Base-by-base conservation (phyloP, 1,139 yeast species). In the Candida anutae region DNA sequence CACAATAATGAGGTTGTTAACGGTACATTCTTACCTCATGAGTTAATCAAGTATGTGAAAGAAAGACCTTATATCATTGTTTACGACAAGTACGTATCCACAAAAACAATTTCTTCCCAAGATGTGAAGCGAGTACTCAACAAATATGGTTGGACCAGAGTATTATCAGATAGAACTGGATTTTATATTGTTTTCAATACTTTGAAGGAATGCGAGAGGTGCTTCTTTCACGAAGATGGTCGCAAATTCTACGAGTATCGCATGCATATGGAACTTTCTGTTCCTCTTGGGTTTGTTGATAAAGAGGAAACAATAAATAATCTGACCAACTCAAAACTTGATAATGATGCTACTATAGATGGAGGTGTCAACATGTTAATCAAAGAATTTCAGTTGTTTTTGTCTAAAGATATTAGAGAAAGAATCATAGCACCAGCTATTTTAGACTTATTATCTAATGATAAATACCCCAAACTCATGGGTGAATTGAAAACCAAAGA, bases 341-440 rank as follows among this genome's bases (percentile, higher is more conserved):
- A 22, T 8, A 33, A 39, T 6, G 38, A 50, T 30, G 61, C 61
- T 38, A 47, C 57, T 2, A 52, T 74, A 6, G 71, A 69, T 19
- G 84, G 77, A 31, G 81, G 94, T 0, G 61, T 73, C 1, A 61
- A 68, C 23, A 57, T 70, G 36, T 58, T 85, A 24, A 50, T 77
- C 20, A 71, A 70, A 33, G 95, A 85, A 37, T 65, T 85, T 30
- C 74, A 73, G 37, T 58, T 63, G 5, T 75, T 78, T 29, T 53
- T 85, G 28, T 58, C 76, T 21, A 78, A 80, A 36, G 95, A 85
- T 53, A 71, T 85, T 20, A 64, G 84, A 42, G 90, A 78, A 43
- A 71, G 87, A 38, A 58, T 82, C 5, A 69, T 83, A 20, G 88
- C 85, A 0, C 88, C 94, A 0, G 65, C 69, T 2, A 70, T 85